A percentile compares a stretch with the other conserved stretches of the same genome.
Conservation (phyloP, 2,329 filamentous ascomycete genomes). For the Nemania bipapillata region DNA sequence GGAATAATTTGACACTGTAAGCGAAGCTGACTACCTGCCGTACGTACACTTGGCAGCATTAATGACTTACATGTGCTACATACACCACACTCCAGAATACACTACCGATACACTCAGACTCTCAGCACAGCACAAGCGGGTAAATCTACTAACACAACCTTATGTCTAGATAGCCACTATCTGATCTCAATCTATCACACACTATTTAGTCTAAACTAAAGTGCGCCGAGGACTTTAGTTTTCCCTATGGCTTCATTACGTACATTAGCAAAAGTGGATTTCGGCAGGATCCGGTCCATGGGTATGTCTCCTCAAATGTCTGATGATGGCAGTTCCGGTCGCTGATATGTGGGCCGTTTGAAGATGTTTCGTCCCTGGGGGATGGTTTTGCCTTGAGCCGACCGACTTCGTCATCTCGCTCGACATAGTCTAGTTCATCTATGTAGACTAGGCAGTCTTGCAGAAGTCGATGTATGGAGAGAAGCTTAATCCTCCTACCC, state of each 20-base stretch:
- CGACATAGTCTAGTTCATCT: not conserved
- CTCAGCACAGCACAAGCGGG: too few relatives aligned
- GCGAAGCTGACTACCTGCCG: constrained; percentile 8
- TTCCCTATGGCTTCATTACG: not conserved
- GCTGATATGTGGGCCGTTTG: constrained; percentile 37
- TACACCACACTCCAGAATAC: not conserved
- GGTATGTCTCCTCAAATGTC: constrained; percentile 34
- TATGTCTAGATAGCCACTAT: not conserved
- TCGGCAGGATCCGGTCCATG: constrained; percentile 32
- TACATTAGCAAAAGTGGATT: constrained; percentile 16
- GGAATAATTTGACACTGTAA: constrained; percentile 16
- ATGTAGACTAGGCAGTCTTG: not conserved
- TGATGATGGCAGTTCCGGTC: constrained; percentile 34
- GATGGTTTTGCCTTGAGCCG: constrained; percentile 21
- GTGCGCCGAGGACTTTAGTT: not conserved
- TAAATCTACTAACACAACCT: too few relatives aligned
- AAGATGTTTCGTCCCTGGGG: constrained; percentile 34
- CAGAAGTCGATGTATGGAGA: constrained; percentile 19
- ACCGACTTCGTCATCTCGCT: constrained; percentile 13
- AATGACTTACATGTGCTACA: not conserved
- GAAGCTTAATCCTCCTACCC: constrained; percentile 16
- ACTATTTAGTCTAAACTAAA: not conserved
- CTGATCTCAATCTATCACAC: not conserved
- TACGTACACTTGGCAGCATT: too few relatives aligned
- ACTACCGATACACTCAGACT: too few relatives aligned